These are phyloP conservation scores for Stentor coeruleus DNA, from an alignment of 73 alveolate genomes.

Conservation along the genomic window DNA sequence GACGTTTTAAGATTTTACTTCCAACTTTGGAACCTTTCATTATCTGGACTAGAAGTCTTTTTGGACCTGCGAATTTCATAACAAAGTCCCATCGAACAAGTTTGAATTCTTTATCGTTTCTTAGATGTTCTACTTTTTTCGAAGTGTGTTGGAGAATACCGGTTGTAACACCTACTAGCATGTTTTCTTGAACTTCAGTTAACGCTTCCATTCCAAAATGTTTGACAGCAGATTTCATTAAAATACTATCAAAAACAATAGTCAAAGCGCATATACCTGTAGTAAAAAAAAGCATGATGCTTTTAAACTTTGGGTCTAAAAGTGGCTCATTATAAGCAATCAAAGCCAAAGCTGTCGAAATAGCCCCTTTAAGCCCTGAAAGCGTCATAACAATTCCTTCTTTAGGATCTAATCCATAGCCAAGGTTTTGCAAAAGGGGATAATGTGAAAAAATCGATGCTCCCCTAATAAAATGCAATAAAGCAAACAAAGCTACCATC, in stretches of 20 bases:
- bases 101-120: constrained; percentile 9
- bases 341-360: constrained; percentile 58
- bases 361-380: constrained; percentile 71
- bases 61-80: constrained; percentile 24
- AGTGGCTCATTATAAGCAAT: constrained; percentile 50
- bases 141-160: constrained; percentile 14
- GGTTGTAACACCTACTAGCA: constrained; percentile 20
- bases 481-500: constrained; percentile 49
- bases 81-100: constrained; percentile 18
- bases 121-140: background rate
- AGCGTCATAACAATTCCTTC: constrained; percentile 44
- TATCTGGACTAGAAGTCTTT: background rate
- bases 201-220: constrained; percentile 1
- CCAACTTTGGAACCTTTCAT: constrained; percentile 8
- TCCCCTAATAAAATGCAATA: constrained; percentile 51
- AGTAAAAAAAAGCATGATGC: constrained; percentile 54
- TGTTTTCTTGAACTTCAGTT: constrained; percentile 2
- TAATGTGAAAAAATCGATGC: constrained; percentile 30
- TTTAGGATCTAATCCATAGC: constrained; percentile 52
- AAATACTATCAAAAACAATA: constrained; percentile 22
- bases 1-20: background rate
- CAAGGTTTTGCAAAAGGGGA: constrained; percentile 47
- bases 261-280: constrained; percentile 62
- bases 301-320: constrained; percentile 40
- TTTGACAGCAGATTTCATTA: constrained; percentile 14